Percentiles rank a stretch among this genome's conserved stretches.
phyloP scores from a whole-genome alignment of 2,329 filamentous ascomycete genomes.

The Neopestalotiopsis clavispora region DNA sequence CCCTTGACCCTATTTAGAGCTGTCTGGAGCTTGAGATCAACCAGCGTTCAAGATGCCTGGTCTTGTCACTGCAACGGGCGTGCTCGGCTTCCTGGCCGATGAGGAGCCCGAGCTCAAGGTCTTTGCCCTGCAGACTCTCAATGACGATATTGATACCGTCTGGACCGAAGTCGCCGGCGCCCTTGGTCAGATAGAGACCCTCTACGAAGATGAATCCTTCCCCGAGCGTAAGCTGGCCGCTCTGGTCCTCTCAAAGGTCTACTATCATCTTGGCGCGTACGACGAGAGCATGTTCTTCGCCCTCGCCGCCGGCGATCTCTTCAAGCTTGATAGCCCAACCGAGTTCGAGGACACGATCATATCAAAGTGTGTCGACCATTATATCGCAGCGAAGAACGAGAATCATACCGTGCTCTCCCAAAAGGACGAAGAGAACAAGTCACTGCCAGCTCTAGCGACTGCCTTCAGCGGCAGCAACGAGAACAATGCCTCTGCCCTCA shows the following conservation, averaged over 20 bases:
- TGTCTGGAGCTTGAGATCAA: background rate
- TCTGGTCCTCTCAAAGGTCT: slow-evolving; percentile 94
- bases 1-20: background rate
- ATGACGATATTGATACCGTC: slow-evolving; percentile 94
- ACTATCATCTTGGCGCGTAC: slow-evolving; percentile 98
- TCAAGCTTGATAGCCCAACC: slow-evolving; percentile 87
- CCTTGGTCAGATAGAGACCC: slow-evolving; percentile 92
- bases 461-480: slow-evolving; percentile 75
- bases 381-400: slow-evolving; percentile 75
- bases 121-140: slow-evolving; percentile 92
- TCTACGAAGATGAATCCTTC: slow-evolving; percentile 96
- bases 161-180: slow-evolving; percentile 97
- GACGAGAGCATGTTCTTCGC: slow-evolving; percentile 99
- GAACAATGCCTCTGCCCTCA: slow-evolving; percentile 69
- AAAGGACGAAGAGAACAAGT: slow-evolving; percentile 40
- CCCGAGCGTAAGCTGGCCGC: slow-evolving; percentile 93
- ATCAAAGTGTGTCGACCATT: slow-evolving; percentile 97
- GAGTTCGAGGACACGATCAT: slow-evolving; percentile 99
- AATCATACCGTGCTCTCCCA: slow-evolving; percentile 51
- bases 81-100: slow-evolving; percentile 93
- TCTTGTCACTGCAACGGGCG: slow-evolving; percentile 90
- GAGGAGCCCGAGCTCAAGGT: slow-evolving; percentile 93
- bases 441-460: slow-evolving; percentile 74
- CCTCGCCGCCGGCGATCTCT: slow-evolving; percentile 90
- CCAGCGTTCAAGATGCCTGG: slow-evolving; percentile 73